These are phyloP conservation scores for Volutella citrinella DNA, from an alignment of 2,329 filamentous ascomycete genomes.

Conservation along the genomic window DNA sequence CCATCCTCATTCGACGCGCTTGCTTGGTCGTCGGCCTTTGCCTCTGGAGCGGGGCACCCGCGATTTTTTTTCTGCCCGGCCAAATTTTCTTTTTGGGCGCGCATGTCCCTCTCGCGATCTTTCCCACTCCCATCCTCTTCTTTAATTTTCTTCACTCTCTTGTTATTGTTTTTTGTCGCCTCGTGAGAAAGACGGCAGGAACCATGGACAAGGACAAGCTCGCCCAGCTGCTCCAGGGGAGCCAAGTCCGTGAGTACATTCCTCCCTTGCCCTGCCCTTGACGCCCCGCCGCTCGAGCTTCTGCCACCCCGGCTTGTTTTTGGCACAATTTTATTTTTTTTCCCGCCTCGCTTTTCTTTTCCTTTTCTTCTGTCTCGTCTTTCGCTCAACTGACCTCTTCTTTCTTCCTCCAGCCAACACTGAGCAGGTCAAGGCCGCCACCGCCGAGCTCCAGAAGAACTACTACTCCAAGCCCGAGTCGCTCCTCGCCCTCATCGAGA, in stretches of 20 bases:
- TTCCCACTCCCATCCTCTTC: constrained; percentile 1
- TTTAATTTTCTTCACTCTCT: constrained; percentile 10
- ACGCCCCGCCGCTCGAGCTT: constrained; percentile 4
- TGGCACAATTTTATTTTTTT: constrained; percentile 5
- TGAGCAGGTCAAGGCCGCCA: constrained; percentile 84
- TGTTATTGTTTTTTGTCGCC: constrained; percentile 16
- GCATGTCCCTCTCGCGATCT: too few relatives aligned
- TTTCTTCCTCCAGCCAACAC: constrained; percentile 67
- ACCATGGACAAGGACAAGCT: constrained; percentile 65
- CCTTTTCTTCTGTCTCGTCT: background rate
- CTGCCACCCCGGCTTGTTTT: background rate
- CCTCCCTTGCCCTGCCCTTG: constrained; percentile 7
- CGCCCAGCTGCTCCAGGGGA: constrained; percentile 80
- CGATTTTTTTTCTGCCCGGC: constrained; percentile 16
- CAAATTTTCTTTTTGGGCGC: constrained; percentile 20
- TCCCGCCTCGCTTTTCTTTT: constrained; percentile 3
- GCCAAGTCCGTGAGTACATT: constrained; percentile 72
- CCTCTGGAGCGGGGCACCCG: constrained; percentile 22
- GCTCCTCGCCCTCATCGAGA: constrained; percentile 81
- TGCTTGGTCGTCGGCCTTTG: too few relatives aligned
- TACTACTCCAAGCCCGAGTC: constrained; percentile 87
- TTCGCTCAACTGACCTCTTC: constrained; percentile 13
- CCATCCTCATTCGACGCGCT: too few relatives aligned
- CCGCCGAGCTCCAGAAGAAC: constrained; percentile 84
- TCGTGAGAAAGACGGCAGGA: constrained; percentile 20